Conservation (phyloP, 2,329 filamentous ascomycete genomes). For the Aspergillus neotritici region DNA sequence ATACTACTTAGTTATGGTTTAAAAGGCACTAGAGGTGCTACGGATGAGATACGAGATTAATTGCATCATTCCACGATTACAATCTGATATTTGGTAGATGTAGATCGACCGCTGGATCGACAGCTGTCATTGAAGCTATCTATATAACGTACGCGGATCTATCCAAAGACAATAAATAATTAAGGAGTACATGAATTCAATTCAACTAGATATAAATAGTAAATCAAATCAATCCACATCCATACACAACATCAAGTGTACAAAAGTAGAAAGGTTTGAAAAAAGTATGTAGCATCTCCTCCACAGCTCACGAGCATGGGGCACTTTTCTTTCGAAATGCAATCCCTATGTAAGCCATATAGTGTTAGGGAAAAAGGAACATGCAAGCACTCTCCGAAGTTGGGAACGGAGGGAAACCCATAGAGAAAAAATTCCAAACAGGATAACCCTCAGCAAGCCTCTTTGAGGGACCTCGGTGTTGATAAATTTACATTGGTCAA, state of each 20-base stretch:
- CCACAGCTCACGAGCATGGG: constrained; percentile 44
- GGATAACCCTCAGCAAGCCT: constrained; percentile 49
- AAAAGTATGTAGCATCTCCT: constrained; percentile 41
- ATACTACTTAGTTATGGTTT: not conserved
- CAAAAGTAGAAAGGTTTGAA: constrained; percentile 7
- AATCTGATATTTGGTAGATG: too few relatives aligned
- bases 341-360: constrained; percentile 42
- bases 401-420: constrained; percentile 49
- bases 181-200: not conserved
- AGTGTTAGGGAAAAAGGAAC: constrained; percentile 42
- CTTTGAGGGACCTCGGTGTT: constrained; percentile 41
- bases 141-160: not conserved
- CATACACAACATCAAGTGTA: constrained; percentile 5
- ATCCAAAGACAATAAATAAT: not conserved
- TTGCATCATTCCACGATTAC: too few relatives aligned
- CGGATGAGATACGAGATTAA: too few relatives aligned
- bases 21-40: too few relatives aligned
- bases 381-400: constrained; percentile 41
- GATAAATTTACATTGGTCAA: constrained; percentile 44
- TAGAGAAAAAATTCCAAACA: constrained; percentile 33
- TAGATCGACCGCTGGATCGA: too few relatives aligned
- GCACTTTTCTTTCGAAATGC: constrained; percentile 29
- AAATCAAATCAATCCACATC: constrained; percentile 1
- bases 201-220: constrained; percentile 1
- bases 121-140: too few relatives aligned